phyloP scores from a whole-genome alignment of 805 yeast genomes.

The Wickerhamomyces tratensis region DNA sequence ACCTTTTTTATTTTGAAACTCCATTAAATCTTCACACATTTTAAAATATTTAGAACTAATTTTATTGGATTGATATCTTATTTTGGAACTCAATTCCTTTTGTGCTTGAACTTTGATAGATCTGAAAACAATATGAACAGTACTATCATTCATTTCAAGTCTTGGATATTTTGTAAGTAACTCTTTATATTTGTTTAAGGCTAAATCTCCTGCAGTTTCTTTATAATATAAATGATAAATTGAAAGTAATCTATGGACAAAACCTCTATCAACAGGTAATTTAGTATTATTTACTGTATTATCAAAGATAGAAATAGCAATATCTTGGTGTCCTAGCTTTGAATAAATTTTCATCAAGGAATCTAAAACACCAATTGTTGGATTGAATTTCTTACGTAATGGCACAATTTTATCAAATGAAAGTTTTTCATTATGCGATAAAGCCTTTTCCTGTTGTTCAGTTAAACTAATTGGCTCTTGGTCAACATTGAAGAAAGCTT shows the following conservation, averaged over 20 bases:
- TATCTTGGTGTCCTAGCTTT: constrained; percentile 7
- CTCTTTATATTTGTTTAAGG: background rate
- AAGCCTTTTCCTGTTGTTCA: background rate
- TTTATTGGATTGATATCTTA: no score
- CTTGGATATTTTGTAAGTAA: background rate
- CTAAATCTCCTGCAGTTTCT: background rate
- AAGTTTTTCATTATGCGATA: background rate
- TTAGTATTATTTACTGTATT: constrained; percentile 6
- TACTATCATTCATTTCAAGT: background rate
- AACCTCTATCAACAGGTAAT: constrained; percentile 8
- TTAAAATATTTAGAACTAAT: no score
- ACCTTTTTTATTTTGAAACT: no score
- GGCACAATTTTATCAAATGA: constrained; percentile 1
- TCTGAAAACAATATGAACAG: background rate
- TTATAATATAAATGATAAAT: background rate
- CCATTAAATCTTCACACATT: background rate
- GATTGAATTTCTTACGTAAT: constrained; percentile 8
- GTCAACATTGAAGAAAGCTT: constrained; percentile 9
- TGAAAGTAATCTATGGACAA: constrained; percentile 11
- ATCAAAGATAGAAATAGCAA: constrained; percentile 5
- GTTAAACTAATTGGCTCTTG: constrained; percentile 1
- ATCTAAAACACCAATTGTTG: constrained; percentile 12
- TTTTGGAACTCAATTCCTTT: background rate
- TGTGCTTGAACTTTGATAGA: background rate
- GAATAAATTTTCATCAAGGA: constrained; percentile 10